Conservation (phyloP, 257 asterid species). For the Anisodus acutangulus region DNA sequence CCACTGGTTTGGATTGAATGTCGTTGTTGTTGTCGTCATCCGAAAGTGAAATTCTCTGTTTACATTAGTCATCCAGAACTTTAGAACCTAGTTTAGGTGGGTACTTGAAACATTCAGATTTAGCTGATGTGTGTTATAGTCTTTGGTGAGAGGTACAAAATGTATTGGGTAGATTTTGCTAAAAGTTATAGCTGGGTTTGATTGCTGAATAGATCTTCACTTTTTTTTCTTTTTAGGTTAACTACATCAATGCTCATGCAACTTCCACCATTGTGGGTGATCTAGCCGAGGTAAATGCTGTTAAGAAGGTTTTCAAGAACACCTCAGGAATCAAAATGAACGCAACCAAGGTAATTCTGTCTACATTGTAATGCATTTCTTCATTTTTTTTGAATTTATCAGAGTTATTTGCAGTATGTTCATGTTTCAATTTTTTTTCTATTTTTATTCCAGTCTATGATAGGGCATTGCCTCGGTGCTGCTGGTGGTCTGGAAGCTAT, state of each 20-base stretch:
- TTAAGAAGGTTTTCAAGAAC: slow-evolving; percentile 89
- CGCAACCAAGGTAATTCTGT: slow-evolving; percentile 72
- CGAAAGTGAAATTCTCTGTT: background rate
- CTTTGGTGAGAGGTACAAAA: background rate
- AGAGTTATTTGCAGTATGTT: background rate
- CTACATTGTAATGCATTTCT: slow-evolving; percentile 20
- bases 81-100: background rate
- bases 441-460: slow-evolving; percentile 76
- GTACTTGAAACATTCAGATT: slow-evolving; percentile 1
- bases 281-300: slow-evolving; percentile 87
- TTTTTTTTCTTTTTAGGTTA: slow-evolving; percentile 62
- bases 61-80: background rate
- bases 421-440: slow-evolving; percentile 4
- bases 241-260: slow-evolving; percentile 94
- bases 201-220: background rate
- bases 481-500: slow-evolving; percentile 98
- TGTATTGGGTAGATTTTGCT: background rate
- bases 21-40: background rate
- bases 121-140: background rate
- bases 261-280: slow-evolving; percentile 94
- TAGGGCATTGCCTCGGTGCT: slow-evolving; percentile 96
- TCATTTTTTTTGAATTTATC: background rate
- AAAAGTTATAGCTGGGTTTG: background rate
- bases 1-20: background rate
- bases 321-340: slow-evolving; percentile 79